Percentiles rank a stretch among this genome's conserved stretches.
Evolutionary conservation across 139 green algal genomes (phyloP).

Genomic region (Chlorella sp.): DNA sequence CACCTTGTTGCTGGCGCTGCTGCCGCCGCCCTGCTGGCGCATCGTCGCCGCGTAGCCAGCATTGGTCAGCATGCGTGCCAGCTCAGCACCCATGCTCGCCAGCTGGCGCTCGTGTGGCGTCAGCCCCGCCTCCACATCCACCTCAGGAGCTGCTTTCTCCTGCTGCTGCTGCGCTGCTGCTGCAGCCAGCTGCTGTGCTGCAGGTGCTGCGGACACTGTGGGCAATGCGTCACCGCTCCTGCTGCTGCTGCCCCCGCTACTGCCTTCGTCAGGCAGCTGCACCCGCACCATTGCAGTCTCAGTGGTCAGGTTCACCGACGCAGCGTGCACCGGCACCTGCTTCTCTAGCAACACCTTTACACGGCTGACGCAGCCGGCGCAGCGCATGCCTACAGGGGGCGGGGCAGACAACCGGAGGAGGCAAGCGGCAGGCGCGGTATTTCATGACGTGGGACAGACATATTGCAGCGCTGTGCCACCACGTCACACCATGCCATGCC

Average conservation of each 20-base stretch:
- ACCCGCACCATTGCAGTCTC: conserved; percentile 88
- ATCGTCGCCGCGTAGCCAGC: conserved; percentile 40
- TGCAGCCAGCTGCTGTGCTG: background rate
- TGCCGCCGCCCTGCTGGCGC: conserved; percentile 23
- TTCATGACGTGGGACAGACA: background rate
- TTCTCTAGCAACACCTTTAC: conserved; percentile 82
- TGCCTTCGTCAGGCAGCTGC: conserved; percentile 38
- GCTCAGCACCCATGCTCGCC: background rate
- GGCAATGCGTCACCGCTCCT: background rate
- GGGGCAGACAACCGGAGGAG: background rate
- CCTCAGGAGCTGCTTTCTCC: background rate
- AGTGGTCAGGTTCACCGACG: conserved; percentile 91
- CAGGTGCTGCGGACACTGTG: background rate
- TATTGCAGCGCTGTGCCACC: background rate
- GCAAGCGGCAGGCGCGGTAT: background rate
- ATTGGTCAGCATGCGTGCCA: conserved; percentile 48
- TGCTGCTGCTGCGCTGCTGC: background rate
- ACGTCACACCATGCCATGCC: background rate
- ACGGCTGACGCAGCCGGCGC: conserved; percentile 82
- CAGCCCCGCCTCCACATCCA: conserved; percentile 5
- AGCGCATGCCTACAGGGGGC: conserved; percentile 83
- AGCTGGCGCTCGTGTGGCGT: conserved; percentile 30
- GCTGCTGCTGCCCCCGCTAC: background rate
- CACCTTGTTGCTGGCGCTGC: conserved; percentile 35
- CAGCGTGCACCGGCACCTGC: conserved; percentile 51